A percentile compares a stretch with the other conserved stretches of the same genome.
Evolutionary conservation across 306 rosid species (phyloP).

Genomic region (Casuarina cunninghamiana): DNA sequence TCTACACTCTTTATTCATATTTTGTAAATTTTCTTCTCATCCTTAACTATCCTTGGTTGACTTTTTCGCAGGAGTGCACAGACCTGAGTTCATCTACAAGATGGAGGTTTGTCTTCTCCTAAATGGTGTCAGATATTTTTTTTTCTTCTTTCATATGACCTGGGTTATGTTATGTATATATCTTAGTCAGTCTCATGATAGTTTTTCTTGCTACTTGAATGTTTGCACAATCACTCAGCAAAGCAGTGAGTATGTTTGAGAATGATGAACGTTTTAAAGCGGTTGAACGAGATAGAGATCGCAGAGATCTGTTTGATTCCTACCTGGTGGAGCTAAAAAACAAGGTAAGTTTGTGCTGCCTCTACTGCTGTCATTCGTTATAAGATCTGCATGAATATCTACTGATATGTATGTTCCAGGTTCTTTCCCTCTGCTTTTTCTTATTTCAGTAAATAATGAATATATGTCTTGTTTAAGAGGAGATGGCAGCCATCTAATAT

Average conservation of each 20-base stretch:
- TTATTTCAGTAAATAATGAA: not conserved
- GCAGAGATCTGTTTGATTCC: slow-evolving; percentile 77
- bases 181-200: slow-evolving; percentile 16
- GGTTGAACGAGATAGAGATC: slow-evolving; percentile 86
- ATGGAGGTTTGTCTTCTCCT: slow-evolving; percentile 66
- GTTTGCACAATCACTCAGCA: slow-evolving; percentile 49
- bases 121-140: slow-evolving; percentile 19
- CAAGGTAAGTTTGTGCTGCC: slow-evolving; percentile 53
- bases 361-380: slow-evolving; percentile 18
- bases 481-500: not conserved
- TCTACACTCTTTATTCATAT: slow-evolving; percentile 20
- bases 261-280: slow-evolving; percentile 86
- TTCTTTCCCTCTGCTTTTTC: not conserved
- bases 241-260: slow-evolving; percentile 71
- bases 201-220: slow-evolving; percentile 23
- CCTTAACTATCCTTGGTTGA: slow-evolving; percentile 16
- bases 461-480: not conserved
- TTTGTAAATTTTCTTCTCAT: slow-evolving; percentile 23
- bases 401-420: slow-evolving; percentile 4
- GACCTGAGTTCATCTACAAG: slow-evolving; percentile 75
- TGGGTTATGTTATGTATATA: slow-evolving; percentile 5
- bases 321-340: slow-evolving; percentile 65
- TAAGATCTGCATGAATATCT: slow-evolving; percentile 11
- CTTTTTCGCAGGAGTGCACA: slow-evolving; percentile 66
- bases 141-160: slow-evolving; percentile 2